Base-by-base conservation (phyloP, 1,284 basidiomycete species). In the Fomitiporia mediterranea region DNA sequence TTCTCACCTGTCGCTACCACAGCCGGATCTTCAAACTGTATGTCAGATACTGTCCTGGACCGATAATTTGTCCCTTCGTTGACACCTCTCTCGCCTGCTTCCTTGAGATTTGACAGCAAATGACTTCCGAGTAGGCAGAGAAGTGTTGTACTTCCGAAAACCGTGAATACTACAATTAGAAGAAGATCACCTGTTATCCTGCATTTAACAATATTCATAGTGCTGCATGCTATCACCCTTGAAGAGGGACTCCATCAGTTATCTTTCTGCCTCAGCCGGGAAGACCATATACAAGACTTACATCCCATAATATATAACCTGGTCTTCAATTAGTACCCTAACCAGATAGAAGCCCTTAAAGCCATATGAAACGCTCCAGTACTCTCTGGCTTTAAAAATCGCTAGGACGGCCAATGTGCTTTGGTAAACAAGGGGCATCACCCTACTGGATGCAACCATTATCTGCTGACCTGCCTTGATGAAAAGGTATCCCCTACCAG, bases 31-130 rank as follows among this genome's bases (percentile, higher is more conserved):
- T 9, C 44, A n/a, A 46, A 46, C n/a, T 28, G 8, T 13, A 46
- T 46, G 7, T 8, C 9, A 15, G 27, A 4, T 9, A 30, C 15
- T n/a, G n/a, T 43, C 7, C 4, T 8, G 42, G 21, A 44, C 25
- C 40, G 40, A 46, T 46, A 30, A 15, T 27, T 44, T 4, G 51
- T 53, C 13, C 51, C 51, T 19, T n/a, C 51, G 25, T 53, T 44
- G 9, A 30, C 6, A 11, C 39, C 40, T 21, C 11, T 11, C 17
- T 53, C 51, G 13, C 51, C 51, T 19, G 51, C 51, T 28, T 53
- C 39, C 17, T 53, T 53, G 5, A 53, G 39, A 27, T 52, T 52
- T 15, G 43, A 8, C 30, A 52, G 25, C 39, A 53, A 27, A 5
- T 13, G 5, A 34, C 51, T 53, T 13, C 51, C 25, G n/a, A 43